Evolutionary conservation across 1,139 yeast genomes (phyloP).

Genomic region (Yamadazyma sp.): DNA sequence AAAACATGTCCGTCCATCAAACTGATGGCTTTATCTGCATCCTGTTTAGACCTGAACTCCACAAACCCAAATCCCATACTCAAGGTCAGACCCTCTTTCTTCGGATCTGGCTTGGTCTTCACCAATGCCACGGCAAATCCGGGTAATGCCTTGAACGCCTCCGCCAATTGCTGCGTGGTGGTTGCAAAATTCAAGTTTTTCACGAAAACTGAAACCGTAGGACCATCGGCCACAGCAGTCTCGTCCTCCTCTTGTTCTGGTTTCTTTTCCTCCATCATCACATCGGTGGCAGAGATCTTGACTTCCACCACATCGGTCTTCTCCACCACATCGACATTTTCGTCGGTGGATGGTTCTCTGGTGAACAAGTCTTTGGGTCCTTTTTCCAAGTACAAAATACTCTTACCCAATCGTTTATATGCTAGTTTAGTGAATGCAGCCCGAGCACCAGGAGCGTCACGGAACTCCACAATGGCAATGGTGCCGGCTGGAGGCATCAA

Average conservation of each 20-base stretch:
- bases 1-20: constrained; percentile 75
- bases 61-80: constrained; percentile 99
- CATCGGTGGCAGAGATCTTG: constrained; percentile 28
- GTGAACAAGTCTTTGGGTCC: constrained; percentile 86
- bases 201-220: constrained; percentile 83
- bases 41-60: constrained; percentile 76
- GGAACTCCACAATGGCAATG: constrained; percentile 90
- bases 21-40: constrained; percentile 74
- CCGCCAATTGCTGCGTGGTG: constrained; percentile 54
- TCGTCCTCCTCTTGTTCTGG: constrained; percentile 35
- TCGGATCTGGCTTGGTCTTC: constrained; percentile 87
- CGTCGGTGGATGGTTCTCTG: constrained; percentile 50
- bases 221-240: constrained; percentile 50
- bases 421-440: constrained; percentile 87
- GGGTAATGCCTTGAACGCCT: constrained; percentile 63
- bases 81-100: constrained; percentile 53
- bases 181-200: constrained; percentile 91
- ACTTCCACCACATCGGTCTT: constrained; percentile 31
- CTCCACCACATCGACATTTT: constrained; percentile 19
- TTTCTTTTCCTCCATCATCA: constrained; percentile 23
- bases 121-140: constrained; percentile 86
- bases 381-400: constrained; percentile 85
- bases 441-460: constrained; percentile 82
- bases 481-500: constrained; percentile 98
- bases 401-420: constrained; percentile 81